Base-by-base conservation (phyloP, 129 eudicot genomes). In the Tanacetum coccineum region DNA sequence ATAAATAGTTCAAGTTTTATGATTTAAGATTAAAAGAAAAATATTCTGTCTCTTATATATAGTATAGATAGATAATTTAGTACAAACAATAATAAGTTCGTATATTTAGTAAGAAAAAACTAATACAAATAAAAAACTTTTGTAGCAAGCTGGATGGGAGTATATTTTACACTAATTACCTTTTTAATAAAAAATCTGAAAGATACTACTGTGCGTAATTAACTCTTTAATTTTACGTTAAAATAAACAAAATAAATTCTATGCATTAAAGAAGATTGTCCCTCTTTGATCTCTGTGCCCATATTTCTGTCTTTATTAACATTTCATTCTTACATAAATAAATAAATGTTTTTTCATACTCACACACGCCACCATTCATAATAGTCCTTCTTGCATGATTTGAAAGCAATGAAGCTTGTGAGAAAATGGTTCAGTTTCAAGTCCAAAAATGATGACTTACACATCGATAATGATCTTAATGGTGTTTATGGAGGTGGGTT, bases 401-500 rank as follows among this genome's bases (percentile, higher is more conserved):
- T 44, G 47, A 71, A 55, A 53, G 84, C 81, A 80, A 93, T 93
- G 98, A 82, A 88, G 66, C 74, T 92, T 71, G 90, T 92, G 32
- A 80, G 96, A 42, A 92, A 88, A 52, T 92, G 96, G 96, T 86
- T 92, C 77, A 92, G 86, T 76, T 76, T 83, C 81, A 92, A 84
- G 89, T 65, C 89, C 71, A 92, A 86, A 72, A 66, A 69, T 2
- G 95, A 85, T 66, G 87, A 91, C 44, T 70, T 71, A 70, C 70
- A 75, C 12, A 71, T 83, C 59, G 90, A 87, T 87, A 28, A 55
- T 55, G 42, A 36, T 36, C 42, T 36, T 36, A 89, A 76, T 76
- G 81, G 42, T 76, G 87, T 82, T 51, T 73, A 62, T 80, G 85
- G 80, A 79, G 96, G 96, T 89, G 13, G 32, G 9, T 44, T 19